Conservation (phyloP, 495 filamentous ascomycete genomes). For the Astrothelium subdiscretum region DNA sequence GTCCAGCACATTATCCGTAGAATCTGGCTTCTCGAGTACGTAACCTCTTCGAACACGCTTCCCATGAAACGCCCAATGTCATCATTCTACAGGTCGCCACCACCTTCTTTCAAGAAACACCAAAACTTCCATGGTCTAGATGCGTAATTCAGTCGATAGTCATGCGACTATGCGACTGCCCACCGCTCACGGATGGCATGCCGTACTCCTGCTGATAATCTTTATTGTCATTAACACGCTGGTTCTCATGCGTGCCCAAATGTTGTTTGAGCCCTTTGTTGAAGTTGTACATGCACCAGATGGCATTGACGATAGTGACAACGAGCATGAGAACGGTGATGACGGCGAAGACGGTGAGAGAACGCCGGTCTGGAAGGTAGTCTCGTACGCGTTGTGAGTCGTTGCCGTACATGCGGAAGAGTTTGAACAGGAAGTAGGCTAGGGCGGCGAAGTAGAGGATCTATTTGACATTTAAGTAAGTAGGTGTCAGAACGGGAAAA, state of each 20-base stretch:
- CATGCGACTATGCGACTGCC: slow-evolving; percentile 5
- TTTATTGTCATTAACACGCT: slow-evolving; percentile 32
- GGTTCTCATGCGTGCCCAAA: slow-evolving; percentile 44
- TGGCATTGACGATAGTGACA: slow-evolving; percentile 78
- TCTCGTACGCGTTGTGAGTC: slow-evolving; percentile 17
- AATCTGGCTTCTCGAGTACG: not conserved
- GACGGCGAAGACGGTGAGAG: slow-evolving; percentile 83
- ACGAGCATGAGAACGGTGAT: slow-evolving; percentile 83
- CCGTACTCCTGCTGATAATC: slow-evolving; percentile 53
- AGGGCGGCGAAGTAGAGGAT: slow-evolving; percentile 79
- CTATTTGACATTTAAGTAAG: slow-evolving; percentile 20
- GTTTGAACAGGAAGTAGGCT: slow-evolving; percentile 97
- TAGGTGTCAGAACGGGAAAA: not conserved
- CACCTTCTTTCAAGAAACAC: not conserved
- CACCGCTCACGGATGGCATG: not conserved
- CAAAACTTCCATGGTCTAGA: not conserved
- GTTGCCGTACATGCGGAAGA: slow-evolving; percentile 80
- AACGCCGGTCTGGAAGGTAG: slow-evolving; percentile 65
- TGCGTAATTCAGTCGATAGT: slow-evolving; percentile 10
- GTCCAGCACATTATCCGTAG: too few relatives aligned
- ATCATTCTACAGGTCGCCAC: too few relatives aligned
- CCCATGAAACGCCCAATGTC: not conserved
- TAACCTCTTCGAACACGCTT: not conserved
- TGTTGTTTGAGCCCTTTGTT: slow-evolving; percentile 80
- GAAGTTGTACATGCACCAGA: slow-evolving; percentile 83